Percentiles rank a stretch among this genome's conserved stretches.
Conservation (phyloP, 1,284 basidiomycete genomes). For the Apiotrichum akiyoshidainum region DNA sequence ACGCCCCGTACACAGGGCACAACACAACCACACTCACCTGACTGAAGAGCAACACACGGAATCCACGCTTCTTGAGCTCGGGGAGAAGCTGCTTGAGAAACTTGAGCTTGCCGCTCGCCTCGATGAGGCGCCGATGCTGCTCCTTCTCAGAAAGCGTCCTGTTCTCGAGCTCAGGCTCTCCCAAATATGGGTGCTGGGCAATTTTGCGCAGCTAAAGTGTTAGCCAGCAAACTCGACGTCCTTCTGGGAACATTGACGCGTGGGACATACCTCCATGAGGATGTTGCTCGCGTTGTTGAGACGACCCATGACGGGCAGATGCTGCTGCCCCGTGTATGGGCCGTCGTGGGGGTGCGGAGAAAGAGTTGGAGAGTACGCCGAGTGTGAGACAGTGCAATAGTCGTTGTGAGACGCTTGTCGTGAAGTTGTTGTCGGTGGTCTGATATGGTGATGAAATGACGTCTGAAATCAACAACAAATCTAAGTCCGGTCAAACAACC, state of each 20-base stretch:
- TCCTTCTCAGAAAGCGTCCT: conserved; percentile 60
- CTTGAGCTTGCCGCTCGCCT: conserved; percentile 81
- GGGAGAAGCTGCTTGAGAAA: conserved; percentile 78
- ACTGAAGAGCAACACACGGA: conserved; percentile 94
- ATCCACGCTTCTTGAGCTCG: conserved; percentile 81
- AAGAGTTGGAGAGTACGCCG: not conserved
- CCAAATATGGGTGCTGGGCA: conserved; percentile 83
- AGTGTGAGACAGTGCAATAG: not conserved
- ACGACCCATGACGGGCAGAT: not conserved
- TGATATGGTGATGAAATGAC: too few relatives aligned
- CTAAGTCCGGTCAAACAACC: too few relatives aligned
- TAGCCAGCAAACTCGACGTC: not conserved
- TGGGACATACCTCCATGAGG: conserved; percentile 43
- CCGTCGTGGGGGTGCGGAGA: not conserved
- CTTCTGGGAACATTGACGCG: too few relatives aligned
- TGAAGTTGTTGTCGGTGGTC: too few relatives aligned
- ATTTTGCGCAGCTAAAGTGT: conserved; percentile 47
- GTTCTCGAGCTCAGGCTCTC: conserved; percentile 76
- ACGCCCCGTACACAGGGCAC: not conserved
- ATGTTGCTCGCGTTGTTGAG: conserved; percentile 26
- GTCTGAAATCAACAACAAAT: too few relatives aligned
- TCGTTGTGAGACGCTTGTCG: not conserved
- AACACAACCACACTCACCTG: conserved; percentile 63
- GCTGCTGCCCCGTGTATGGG: not conserved
- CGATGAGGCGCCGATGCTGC: conserved; percentile 73